Percentiles rank a stretch among this genome's conserved stretches.
Evolutionary conservation across 2,329 filamentous ascomycete genomes (phyloP).

Genomic region (Hypoxylon sp.): DNA sequence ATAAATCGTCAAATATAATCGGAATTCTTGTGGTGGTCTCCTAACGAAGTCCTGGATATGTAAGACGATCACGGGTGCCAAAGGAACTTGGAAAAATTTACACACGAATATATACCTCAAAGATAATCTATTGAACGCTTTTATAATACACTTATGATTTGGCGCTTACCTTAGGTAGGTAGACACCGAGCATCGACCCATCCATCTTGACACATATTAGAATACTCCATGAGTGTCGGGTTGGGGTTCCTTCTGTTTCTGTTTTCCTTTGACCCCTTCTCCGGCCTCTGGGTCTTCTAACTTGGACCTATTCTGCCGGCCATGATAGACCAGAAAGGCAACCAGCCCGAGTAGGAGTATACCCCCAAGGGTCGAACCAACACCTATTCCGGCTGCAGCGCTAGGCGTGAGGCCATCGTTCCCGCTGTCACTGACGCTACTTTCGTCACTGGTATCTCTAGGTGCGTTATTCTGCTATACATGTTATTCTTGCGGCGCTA

Average conservation of each 20-base stretch:
- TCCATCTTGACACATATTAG: not conserved
- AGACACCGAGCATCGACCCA: not conserved
- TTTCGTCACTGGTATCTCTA: constrained; percentile 7
- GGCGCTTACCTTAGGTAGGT: not conserved
- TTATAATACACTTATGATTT: not conserved
- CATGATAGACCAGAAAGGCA: constrained; percentile 29
- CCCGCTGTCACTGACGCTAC: not conserved
- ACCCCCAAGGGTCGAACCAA: constrained; percentile 37
- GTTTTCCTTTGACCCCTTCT: constrained; percentile 1
- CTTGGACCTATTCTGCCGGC: constrained; percentile 25
- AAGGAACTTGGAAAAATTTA: not conserved
- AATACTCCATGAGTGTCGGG: not conserved
- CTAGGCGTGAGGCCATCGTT: constrained; percentile 19
- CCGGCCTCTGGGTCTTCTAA: constrained; percentile 13
- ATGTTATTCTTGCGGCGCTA: not conserved
- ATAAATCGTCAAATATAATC: not conserved
- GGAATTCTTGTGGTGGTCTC: not conserved
- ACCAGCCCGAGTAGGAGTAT: constrained; percentile 34
- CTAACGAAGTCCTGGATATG: not conserved
- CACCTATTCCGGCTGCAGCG: constrained; percentile 27
- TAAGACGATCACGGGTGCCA: not conserved
- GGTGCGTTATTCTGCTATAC: constrained; percentile 3
- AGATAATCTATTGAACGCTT: not conserved
- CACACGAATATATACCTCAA: not conserved
- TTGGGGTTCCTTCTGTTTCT: constrained; percentile 25